phyloP scores from a whole-genome alignment of 257 asterid species.

The Osmanthus fragrans region DNA sequence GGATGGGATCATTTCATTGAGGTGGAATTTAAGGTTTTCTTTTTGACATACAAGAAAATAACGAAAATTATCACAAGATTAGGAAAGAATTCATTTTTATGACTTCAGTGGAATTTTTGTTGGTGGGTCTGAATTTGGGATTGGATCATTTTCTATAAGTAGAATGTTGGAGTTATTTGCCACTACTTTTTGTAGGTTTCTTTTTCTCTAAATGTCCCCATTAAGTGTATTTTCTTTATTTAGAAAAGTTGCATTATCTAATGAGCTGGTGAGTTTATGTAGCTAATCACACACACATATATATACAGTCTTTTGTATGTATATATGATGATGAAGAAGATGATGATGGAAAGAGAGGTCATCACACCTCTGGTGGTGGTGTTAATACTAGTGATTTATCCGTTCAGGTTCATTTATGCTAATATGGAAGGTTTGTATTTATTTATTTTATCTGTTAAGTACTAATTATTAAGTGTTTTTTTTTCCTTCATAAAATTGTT shows the following conservation, averaged over 20 bases:
- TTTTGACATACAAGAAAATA: too few species aligned
- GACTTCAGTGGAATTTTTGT: too few species aligned
- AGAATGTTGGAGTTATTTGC: too few species aligned
- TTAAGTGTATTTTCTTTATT: slow-evolving; percentile 29
- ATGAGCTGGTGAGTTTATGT: slow-evolving; percentile 31
- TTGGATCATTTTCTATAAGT: too few species aligned
- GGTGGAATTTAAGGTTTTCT: slow-evolving; percentile 20
- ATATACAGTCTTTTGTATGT: not conserved
- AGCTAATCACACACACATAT: not conserved
- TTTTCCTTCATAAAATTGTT: not conserved
- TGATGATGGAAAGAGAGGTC: slow-evolving; percentile 49
- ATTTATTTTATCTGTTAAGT: slow-evolving; percentile 15
- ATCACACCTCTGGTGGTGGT: slow-evolving; percentile 42
- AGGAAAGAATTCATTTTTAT: too few species aligned
- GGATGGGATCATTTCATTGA: slow-evolving; percentile 31
- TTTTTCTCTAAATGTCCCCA: not conserved
- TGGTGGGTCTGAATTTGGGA: too few species aligned
- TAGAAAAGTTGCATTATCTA: slow-evolving; percentile 61
- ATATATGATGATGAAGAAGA: slow-evolving; percentile 21
- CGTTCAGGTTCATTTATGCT: slow-evolving; percentile 58
- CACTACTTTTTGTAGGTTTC: not conserved
- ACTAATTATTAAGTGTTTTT: not conserved
- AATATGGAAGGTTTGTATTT: slow-evolving; percentile 80
- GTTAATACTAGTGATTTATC: slow-evolving; percentile 56
- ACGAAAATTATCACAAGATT: too few species aligned